Conservation (phyloP, 1,284 basidiomycete genomes). For the Apiotrichum gracile region DNA sequence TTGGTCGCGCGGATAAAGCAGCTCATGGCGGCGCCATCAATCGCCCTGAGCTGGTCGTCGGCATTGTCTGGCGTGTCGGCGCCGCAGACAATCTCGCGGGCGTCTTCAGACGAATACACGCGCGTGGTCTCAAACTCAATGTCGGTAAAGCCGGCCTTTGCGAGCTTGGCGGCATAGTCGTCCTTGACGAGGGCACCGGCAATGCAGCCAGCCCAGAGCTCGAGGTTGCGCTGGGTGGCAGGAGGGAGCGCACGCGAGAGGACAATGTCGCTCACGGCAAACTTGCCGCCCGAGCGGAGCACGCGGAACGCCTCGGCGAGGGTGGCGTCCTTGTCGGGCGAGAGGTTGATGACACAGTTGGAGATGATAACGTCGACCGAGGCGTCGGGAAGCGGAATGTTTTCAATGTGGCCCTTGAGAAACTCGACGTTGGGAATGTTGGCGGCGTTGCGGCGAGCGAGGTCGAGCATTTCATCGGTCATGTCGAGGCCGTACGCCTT, state of each 20-base stretch:
- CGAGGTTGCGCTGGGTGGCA: slow-evolving; percentile 5
- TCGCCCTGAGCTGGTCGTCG: slow-evolving; percentile 3
- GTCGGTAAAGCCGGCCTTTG: slow-evolving; percentile 8
- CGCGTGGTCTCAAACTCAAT: slow-evolving; percentile 14
- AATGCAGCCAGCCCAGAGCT: slow-evolving; percentile 20
- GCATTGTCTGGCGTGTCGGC: slow-evolving; percentile 2
- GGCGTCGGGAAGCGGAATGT: slow-evolving; percentile 51
- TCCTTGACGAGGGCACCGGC: slow-evolving; percentile 13
- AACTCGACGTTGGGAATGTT: slow-evolving; percentile 51
- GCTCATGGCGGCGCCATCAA: slow-evolving; percentile 12
- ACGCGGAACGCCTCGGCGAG: slow-evolving; percentile 90
- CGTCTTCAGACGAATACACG: slow-evolving; percentile 15
- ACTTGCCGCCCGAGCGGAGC: slow-evolving; percentile 90
- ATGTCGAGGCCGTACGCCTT: slow-evolving; percentile 55
- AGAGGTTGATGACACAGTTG: slow-evolving; percentile 55
- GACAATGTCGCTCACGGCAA: slow-evolving; percentile 60
- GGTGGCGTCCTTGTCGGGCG: slow-evolving; percentile 49
- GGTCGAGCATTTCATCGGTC: slow-evolving; percentile 36
- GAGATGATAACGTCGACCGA: slow-evolving; percentile 55
- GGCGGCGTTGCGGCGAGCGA: slow-evolving; percentile 50
- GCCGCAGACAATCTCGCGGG: slow-evolving; percentile 9
- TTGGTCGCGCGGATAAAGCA: slow-evolving; percentile 13
- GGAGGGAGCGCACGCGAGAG: slow-evolving; percentile 8
- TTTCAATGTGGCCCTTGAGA: slow-evolving; percentile 48
- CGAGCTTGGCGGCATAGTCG: slow-evolving; percentile 14